These are phyloP conservation scores for Hypoxylon fragiforme DNA, from an alignment of 495 filamentous ascomycete genomes.

Conservation along the genomic window DNA sequence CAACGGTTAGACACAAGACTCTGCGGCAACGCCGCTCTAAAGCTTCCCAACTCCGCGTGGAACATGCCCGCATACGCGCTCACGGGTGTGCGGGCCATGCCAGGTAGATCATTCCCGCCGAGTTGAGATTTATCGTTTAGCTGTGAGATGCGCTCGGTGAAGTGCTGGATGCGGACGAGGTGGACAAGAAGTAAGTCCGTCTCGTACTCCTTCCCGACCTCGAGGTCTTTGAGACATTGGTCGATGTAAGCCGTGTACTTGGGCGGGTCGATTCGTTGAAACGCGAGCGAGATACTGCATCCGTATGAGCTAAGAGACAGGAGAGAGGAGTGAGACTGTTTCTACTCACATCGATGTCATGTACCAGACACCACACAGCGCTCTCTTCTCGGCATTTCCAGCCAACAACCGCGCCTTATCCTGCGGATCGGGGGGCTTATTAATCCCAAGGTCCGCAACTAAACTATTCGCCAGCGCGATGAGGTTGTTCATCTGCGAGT, in stretches of 20 bases:
- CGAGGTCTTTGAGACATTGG: conserved; percentile 41
- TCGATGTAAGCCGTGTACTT: conserved; percentile 42
- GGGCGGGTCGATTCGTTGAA: conserved; percentile 39
- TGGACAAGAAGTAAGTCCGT: conserved; percentile 40
- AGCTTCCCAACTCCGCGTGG: conserved; percentile 37
- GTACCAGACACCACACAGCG: conserved; percentile 47
- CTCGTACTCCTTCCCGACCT: conserved; percentile 37
- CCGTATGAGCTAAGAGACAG: background rate
- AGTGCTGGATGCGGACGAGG: conserved; percentile 43
- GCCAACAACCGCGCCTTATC: conserved; percentile 27
- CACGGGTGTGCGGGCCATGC: conserved; percentile 20
- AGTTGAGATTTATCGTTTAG: conserved; percentile 29
- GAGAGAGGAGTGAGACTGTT: too few species aligned
- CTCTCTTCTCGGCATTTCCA: conserved; percentile 40
- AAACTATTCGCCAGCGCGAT: conserved; percentile 50
- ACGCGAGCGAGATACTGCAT: conserved; percentile 29
- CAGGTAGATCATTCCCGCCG: conserved; percentile 13
- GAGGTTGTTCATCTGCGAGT: conserved; percentile 49
- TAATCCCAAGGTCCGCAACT: conserved; percentile 50
- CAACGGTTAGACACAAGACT: conserved; percentile 30
- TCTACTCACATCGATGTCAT: conserved; percentile 44
- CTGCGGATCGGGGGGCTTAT: conserved; percentile 37
- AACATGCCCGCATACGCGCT: conserved; percentile 36
- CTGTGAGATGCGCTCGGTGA: conserved; percentile 41
- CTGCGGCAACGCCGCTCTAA: conserved; percentile 28